Evolutionary conservation across 1,284 basidiomycete genomes (phyloP), one percentile per base, ranked within the genome.

Genomic region (Xerocomus cyaneibrunnescens): DNA sequence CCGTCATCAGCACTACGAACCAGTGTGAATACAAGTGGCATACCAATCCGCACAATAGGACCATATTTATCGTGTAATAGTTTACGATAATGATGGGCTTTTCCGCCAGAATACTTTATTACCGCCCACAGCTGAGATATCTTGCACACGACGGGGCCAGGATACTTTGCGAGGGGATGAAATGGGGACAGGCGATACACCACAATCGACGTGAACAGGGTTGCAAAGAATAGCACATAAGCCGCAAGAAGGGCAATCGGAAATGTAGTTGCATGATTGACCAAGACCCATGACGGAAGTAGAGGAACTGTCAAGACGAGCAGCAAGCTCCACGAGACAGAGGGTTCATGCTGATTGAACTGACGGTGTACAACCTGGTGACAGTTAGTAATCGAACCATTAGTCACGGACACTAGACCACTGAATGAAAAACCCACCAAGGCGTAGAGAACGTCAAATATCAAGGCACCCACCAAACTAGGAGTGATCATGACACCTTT

Each of bases 101-200:
- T 62, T 14, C 67, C 65, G 7, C 52, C 21, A 14, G 45, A 51
- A 13, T 19, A 54, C 1, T 57, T 34, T 0, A 35, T 14, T 13
- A 67, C 53, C 5, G 51, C 19, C 60, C 62, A 65, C 8, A 68
- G 37, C 22, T 65, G 57, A 16, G 65, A 64, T 45, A 65, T 40
- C 39, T 61, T 71, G 50, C 55, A 58, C 2, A 57, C 17, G 27
- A 59, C n/a, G 6, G 72, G 71, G 3, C 71, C 72, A 17, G 72
- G 70, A 51, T 64, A 70, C 27, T 55, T 52, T 19, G 70, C 65
- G 27, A 71, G 66, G 5, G 69, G 70, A 22, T 72, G 69, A 21
- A 65, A 60, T 3, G 70, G 60, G 10, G 70, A 73, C 35, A 72
- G 55, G 7, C 70, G 67, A 50, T 73, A 73, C 5, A 56, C 27